These are phyloP conservation scores for Leccinum arenicola DNA, from an alignment of 768 basidiomycete species.

Conservation along the genomic window DNA sequence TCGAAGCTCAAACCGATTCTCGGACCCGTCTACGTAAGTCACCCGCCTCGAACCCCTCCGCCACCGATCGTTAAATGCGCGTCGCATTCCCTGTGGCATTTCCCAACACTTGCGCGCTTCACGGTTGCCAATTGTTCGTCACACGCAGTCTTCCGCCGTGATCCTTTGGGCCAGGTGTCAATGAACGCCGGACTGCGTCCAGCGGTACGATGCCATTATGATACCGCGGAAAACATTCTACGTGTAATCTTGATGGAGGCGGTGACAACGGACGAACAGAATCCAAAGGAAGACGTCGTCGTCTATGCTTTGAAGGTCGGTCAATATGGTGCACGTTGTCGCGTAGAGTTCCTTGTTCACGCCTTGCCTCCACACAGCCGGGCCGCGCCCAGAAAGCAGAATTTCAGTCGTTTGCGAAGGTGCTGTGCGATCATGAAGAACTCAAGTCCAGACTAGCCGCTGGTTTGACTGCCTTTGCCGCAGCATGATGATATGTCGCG, in stretches of 20 bases:
- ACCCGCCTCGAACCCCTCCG: constrained; percentile 17
- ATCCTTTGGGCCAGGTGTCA: constrained; percentile 66
- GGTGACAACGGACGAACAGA: constrained; percentile 25
- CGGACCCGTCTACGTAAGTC: constrained; percentile 34
- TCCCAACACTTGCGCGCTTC: not conserved
- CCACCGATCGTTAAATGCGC: constrained; percentile 19
- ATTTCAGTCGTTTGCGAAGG: constrained; percentile 51
- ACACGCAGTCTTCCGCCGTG: constrained; percentile 61
- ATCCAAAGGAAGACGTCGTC: constrained; percentile 41
- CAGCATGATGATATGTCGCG: constrained; percentile 13
- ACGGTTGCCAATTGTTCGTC: not conserved
- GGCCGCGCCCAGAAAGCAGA: constrained; percentile 48
- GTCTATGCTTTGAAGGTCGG: constrained; percentile 66
- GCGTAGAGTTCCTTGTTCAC: not conserved
- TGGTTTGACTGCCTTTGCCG: not conserved
- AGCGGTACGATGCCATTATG: constrained; percentile 56
- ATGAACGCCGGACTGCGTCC: constrained; percentile 61
- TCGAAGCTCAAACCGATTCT: constrained; percentile 10
- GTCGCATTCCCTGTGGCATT: constrained; percentile 3
- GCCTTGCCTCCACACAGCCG: constrained; percentile 20
- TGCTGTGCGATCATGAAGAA: constrained; percentile 39
- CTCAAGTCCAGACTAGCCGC: constrained; percentile 19
- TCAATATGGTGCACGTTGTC: not conserved
- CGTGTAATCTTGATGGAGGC: constrained; percentile 55
- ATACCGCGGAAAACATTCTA: constrained; percentile 51